These are phyloP conservation scores for Penicillium crystallinum DNA, from an alignment of 495 filamentous ascomycete species.

Conservation along the genomic window DNA sequence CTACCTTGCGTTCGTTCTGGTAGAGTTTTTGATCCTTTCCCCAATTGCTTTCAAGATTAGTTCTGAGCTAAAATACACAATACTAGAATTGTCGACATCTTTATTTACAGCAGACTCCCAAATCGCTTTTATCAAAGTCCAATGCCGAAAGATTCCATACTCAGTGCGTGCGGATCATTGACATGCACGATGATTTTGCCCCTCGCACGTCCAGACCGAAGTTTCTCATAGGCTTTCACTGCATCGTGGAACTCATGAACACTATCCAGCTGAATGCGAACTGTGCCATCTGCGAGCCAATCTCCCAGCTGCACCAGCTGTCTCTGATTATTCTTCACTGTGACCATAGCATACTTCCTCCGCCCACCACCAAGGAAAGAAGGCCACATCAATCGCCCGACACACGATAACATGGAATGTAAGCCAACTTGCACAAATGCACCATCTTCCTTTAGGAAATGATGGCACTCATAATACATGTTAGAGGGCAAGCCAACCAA, in stretches of 20 bases:
- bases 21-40: too few species aligned
- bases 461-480: conserved; percentile 52
- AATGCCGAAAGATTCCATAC: not conserved
- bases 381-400: conserved; percentile 40
- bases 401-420: conserved; percentile 20
- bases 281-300: conserved; percentile 57
- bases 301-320: conserved; percentile 51
- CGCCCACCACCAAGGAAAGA: conserved; percentile 60
- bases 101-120: not conserved
- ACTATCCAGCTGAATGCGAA: conserved; percentile 57
- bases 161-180: conserved; percentile 15
- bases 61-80: too few species aligned
- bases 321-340: conserved; percentile 34
- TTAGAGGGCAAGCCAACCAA: conserved; percentile 49
- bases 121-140: not conserved
- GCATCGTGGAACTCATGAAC: conserved; percentile 57
- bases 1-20: too few species aligned
- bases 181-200: conserved; percentile 69
- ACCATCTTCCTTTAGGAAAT: conserved; percentile 49
- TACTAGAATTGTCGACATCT: too few species aligned
- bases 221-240: conserved; percentile 56
- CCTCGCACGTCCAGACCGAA: conserved; percentile 56
- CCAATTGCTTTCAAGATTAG: too few species aligned
- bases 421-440: conserved; percentile 56
- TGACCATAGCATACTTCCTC: conserved; percentile 45